Percentiles rank a stretch among this genome's conserved stretches.
Conservation (phyloP, 2,329 filamentous ascomycete species). For the Fusarium brachygibbosum region DNA sequence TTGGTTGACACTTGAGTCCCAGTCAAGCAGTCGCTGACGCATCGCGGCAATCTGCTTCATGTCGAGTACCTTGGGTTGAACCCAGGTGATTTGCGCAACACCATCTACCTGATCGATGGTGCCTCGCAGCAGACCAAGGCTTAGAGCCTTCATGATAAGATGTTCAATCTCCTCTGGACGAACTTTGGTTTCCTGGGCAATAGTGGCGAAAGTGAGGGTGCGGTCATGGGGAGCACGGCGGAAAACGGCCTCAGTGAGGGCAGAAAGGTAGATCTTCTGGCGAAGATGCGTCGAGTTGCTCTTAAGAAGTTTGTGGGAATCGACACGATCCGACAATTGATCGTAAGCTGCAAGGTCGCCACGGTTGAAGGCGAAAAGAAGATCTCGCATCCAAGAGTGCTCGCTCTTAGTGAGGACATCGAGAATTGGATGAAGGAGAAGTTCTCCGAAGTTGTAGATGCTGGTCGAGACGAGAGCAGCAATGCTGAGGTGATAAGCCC, state of each 20-base stretch:
- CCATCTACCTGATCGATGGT: conserved; percentile 97
- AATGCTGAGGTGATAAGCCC: conserved; percentile 93
- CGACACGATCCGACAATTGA: conserved; percentile 82
- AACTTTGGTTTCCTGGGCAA: conserved; percentile 93
- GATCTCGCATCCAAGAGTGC: conserved; percentile 88
- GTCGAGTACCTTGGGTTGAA: conserved; percentile 97
- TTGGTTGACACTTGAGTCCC: conserved; percentile 96
- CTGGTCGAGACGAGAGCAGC: conserved; percentile 92
- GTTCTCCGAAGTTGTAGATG: conserved; percentile 99
- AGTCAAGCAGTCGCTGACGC: conserved; percentile 88
- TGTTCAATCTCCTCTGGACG: conserved; percentile 94
- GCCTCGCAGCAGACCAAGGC: conserved; percentile 87
- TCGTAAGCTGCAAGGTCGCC: conserved; percentile 93
- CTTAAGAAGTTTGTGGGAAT: conserved; percentile 82
- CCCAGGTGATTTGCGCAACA: conserved; percentile 96
- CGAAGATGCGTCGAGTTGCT: conserved; percentile 87
- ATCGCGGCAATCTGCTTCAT: conserved; percentile 95
- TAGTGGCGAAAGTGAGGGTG: conserved; percentile 90
- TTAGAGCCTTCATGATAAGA: conserved; percentile 98
- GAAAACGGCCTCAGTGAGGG: conserved; percentile 96
- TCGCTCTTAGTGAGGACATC: conserved; percentile 80
- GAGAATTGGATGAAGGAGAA: conserved; percentile 96
- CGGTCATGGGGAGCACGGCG: conserved; percentile 95
- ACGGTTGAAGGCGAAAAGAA: conserved; percentile 98
- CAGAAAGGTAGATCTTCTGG: conserved; percentile 98